phyloP scores from a whole-genome alignment of 1,139 yeast genomes.

The Hyphopichia fennica region DNA sequence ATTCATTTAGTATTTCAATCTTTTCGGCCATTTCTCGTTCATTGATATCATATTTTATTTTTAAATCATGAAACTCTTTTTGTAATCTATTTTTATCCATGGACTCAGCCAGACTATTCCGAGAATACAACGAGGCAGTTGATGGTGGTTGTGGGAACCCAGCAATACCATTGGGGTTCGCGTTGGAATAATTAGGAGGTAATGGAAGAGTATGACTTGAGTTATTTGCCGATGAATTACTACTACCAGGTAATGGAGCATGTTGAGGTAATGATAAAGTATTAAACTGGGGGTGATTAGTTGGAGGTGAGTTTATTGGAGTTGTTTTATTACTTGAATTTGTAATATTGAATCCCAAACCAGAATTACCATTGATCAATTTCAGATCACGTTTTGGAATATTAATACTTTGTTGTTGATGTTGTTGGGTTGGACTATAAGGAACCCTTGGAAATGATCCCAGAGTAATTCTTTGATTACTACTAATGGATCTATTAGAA shows the following conservation, averaged over 20 bases:
- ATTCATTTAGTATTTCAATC: conserved; percentile 36
- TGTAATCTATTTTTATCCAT: conserved; percentile 3
- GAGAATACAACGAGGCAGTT: not conserved
- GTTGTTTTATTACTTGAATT: not conserved
- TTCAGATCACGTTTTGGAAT: conserved; percentile 1
- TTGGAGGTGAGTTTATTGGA: not conserved
- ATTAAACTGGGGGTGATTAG: not conserved
- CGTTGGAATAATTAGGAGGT: too few relatives aligned
- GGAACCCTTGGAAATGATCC: not conserved
- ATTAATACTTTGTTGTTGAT: conserved; percentile 1
- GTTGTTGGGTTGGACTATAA: conserved; percentile 1
- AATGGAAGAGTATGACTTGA: too few relatives aligned
- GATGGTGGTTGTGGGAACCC: conserved; percentile 3
- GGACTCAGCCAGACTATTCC: not conserved
- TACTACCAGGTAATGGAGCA: not conserved
- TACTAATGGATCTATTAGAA: conserved; percentile 1
- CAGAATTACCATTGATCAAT: not conserved
- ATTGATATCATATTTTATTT: conserved; percentile 19
- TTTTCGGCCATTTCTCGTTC: conserved; percentile 36
- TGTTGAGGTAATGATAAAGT: not conserved
- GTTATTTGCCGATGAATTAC: too few relatives aligned
- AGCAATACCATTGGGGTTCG: not conserved
- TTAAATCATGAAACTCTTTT: conserved; percentile 13
- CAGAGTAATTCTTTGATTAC: not conserved
- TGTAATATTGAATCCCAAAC: not conserved